Evolutionary conservation across 331 rosid species (phyloP).

Genomic region (Dryas integrifolia): DNA sequence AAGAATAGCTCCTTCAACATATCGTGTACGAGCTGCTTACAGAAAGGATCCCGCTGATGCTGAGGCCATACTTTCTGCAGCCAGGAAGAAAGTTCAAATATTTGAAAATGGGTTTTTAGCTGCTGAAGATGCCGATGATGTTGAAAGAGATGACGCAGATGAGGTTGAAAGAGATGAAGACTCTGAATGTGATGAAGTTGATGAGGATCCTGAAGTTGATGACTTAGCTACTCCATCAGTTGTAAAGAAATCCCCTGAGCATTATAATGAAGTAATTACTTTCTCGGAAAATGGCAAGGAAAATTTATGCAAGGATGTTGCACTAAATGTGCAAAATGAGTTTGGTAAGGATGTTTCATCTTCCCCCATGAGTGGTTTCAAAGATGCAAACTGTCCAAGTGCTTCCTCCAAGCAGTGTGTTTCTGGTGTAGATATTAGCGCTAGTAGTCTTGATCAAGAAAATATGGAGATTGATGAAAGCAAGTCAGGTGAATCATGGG

Average conservation of each 20-base stretch:
- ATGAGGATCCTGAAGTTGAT: conserved; percentile 94
- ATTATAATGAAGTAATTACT: conserved; percentile 40
- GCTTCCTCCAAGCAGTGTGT: conserved; percentile 38
- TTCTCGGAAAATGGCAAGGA: conserved; percentile 57
- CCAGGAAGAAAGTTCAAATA: conserved; percentile 91
- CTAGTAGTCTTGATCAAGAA: conserved; percentile 53
- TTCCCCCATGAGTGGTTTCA: conserved; percentile 54
- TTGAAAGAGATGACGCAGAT: conserved; percentile 90
- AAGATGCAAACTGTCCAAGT: conserved; percentile 44
- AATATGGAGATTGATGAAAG: conserved; percentile 97
- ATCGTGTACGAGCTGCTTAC: conserved; percentile 86
- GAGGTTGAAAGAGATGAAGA: conserved; percentile 96
- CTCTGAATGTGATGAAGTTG: conserved; percentile 94
- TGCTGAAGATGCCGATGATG: conserved; percentile 86
- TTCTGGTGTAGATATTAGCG: conserved; percentile 38
- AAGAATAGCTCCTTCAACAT: conserved; percentile 98
- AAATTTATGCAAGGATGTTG: conserved; percentile 39
- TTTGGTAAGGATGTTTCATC: conserved; percentile 48
- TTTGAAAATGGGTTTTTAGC: conserved; percentile 91
- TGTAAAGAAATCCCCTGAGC: conserved; percentile 47
- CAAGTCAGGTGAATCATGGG: conserved; percentile 94
- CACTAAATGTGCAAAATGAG: conserved; percentile 46
- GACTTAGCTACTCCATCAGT: conserved; percentile 58
- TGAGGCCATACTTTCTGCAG: conserved; percentile 79
- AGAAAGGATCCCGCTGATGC: conserved; percentile 93